These are phyloP conservation scores for Tetrapisispora fleetii DNA, from an alignment of 805 yeast species.

Conservation along the genomic window DNA sequence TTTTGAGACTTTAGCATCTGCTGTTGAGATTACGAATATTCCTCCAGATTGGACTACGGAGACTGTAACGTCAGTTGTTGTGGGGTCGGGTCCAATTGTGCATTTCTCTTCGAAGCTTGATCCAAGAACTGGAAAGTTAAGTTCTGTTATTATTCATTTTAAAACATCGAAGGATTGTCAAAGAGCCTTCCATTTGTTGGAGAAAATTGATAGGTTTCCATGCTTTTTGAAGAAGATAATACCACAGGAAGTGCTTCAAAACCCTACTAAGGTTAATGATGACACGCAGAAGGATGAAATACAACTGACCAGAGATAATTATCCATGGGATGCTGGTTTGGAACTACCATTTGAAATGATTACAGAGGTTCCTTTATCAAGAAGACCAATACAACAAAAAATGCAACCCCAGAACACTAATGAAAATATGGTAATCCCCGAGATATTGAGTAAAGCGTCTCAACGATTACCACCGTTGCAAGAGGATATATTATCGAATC, in stretches of 20 bases:
- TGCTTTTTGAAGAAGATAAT: slow-evolving; percentile 20
- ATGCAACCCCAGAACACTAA: slow-evolving; percentile 4
- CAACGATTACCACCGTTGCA: slow-evolving; percentile 43
- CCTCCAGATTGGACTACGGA: slow-evolving; percentile 68
- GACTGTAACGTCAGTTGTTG: slow-evolving; percentile 51
- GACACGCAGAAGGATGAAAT: slow-evolving; percentile 3
- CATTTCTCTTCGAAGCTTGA: slow-evolving; percentile 37
- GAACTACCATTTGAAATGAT: slow-evolving; percentile 30
- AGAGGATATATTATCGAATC: slow-evolving; percentile 35
- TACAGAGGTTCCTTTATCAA: slow-evolving; percentile 26
- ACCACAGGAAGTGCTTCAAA: slow-evolving; percentile 8
- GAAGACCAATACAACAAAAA: slow-evolving; percentile 15
- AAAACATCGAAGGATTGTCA: slow-evolving; percentile 19
- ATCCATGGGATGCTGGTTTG: slow-evolving; percentile 24
- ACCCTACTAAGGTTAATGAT: slow-evolving; percentile 11
- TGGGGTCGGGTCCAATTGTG: slow-evolving; percentile 63
- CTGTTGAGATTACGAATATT: slow-evolving; percentile 32
- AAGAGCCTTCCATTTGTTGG: slow-evolving; percentile 20
- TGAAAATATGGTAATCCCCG: slow-evolving; percentile 33
- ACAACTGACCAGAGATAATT: slow-evolving; percentile 19
- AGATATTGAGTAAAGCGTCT: slow-evolving; percentile 43
- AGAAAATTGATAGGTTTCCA: slow-evolving; percentile 22
- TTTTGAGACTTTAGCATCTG: slow-evolving; percentile 23
- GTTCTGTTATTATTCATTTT: slow-evolving; percentile 19
- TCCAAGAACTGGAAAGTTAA: slow-evolving; percentile 41